These are phyloP conservation scores for Populus hybrid DNA, from an alignment of 441 rosid genomes.

Conservation along the genomic window DNA sequence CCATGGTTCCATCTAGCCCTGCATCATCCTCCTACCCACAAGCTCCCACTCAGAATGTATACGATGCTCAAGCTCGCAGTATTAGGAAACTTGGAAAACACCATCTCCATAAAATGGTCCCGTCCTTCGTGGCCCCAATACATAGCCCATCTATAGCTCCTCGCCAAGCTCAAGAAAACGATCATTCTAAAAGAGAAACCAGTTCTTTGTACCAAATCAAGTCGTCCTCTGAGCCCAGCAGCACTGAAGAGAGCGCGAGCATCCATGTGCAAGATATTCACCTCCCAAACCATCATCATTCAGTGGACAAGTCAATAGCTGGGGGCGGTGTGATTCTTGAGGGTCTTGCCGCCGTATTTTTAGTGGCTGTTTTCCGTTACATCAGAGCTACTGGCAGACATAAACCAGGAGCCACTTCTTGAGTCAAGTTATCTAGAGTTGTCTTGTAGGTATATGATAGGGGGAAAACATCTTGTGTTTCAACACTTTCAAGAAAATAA, in stretches of 20 bases:
- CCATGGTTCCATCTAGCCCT: conserved; percentile 5
- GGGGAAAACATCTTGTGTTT: neutral
- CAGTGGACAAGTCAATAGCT: conserved; percentile 63
- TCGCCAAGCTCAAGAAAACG: neutral
- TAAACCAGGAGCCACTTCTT: conserved; percentile 23
- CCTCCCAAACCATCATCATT: conserved; percentile 34
- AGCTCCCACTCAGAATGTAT: conserved; percentile 12
- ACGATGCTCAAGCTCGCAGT: conserved; percentile 25
- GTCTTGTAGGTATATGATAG: neutral
- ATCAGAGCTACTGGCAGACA: conserved; percentile 68
- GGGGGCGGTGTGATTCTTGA: conserved; percentile 57
- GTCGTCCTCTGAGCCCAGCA: neutral
- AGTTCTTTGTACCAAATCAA: neutral
- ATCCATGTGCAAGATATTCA: conserved; percentile 23
- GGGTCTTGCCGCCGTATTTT: conserved; percentile 61
- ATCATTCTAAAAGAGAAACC: neutral
- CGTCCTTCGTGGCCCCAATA: conserved; percentile 13
- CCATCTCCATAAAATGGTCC: neutral
- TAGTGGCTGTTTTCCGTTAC: conserved; percentile 70
- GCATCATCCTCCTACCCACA: conserved; percentile 6
- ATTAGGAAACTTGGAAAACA: conserved; percentile 52
- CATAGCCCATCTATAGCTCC: conserved; percentile 28
- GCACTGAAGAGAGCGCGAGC: conserved; percentile 2
- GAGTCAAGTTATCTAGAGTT: neutral
- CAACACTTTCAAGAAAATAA: neutral